phyloP scores from a whole-genome alignment of 2,329 filamentous ascomycete species.

The Epichloe bromicola region DNA sequence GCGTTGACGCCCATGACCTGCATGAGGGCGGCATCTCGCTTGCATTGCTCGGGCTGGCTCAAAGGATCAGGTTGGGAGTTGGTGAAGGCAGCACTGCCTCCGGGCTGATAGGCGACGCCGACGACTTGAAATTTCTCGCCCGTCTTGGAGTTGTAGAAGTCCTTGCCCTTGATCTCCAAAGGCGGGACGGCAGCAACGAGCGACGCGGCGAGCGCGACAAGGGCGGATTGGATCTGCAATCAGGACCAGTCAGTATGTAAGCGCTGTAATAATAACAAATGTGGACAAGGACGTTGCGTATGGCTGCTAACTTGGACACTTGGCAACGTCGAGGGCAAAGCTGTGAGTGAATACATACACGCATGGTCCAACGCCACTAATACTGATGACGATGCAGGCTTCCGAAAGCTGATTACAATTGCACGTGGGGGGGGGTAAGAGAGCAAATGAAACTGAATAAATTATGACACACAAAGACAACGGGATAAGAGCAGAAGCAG shows the following conservation, averaged over 20 bases:
- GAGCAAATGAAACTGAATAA: neutral
- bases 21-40: slow-evolving; percentile 53
- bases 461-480: neutral
- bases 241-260: slow-evolving; percentile 7
- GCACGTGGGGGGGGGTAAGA: neutral
- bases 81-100: slow-evolving; percentile 49
- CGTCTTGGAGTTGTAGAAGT: slow-evolving; percentile 46
- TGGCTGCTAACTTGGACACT: neutral
- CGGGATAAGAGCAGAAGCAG: neutral
- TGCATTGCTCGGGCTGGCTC: slow-evolving; percentile 42
- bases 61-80: slow-evolving; percentile 42
- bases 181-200: slow-evolving; percentile 42
- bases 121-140: slow-evolving; percentile 52
- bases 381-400: neutral
- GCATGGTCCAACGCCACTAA: slow-evolving; percentile 6
- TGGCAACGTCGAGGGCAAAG: neutral
- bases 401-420: neutral
- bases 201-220: slow-evolving; percentile 40
- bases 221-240: slow-evolving; percentile 26
- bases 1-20: slow-evolving; percentile 53
- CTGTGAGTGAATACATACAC: slow-evolving; percentile 7
- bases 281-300: too few relatives aligned
- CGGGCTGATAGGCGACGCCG: slow-evolving; percentile 57
- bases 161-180: slow-evolving; percentile 41
- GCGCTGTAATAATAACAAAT: neutral